Evolutionary conservation across 495 filamentous ascomycete species (phyloP), one percentile per base, ranked within the genome.

Genomic region (Cercophora scortea): DNA sequence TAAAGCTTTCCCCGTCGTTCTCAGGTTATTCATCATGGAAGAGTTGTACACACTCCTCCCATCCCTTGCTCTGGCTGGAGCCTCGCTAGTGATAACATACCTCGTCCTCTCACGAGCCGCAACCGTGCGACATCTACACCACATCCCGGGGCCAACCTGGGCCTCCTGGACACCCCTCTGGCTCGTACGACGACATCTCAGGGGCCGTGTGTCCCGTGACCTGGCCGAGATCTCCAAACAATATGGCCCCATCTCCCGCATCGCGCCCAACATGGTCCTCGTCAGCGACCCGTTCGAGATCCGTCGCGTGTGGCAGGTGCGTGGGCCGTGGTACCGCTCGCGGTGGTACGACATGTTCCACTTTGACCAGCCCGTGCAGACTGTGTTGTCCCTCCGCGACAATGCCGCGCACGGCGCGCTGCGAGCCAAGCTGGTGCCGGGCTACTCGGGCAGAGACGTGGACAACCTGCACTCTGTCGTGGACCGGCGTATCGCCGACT

Each of bases 401-500:
- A 56, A 58, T 16, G 45, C 51, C 32, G 57, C 62, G 36, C 56
- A 57, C 40, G 36, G 12, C 32, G 48, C 47, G 5, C 53, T 53
- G 11, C 42, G 49, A n/a, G 32, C 52, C 12, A 55, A 56, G 40
- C 46, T 59, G 12, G 39, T 56, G 1, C 57, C 57, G 8, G 57
- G 57, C 8, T 59, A 59, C 47, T 48, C 45, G 8, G 57, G 57
- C 15, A 49, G 49, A n/a, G 53, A 56, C 32, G 51, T 55, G 0
- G 51, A 54, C 9, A 51, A 53, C 19, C 33, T 52, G 32, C 32
- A 53, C 34, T 16, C 35, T 0, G 42, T 54, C 34, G 54, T 51
- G 58, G 74, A 50, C 71, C 69, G 56, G 61, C 73, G 53, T 70
- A 74, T 66, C 59, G 72, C 44, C 58, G 74, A 55, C 13, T 60